Percentiles rank a stretch among this genome's conserved stretches.
These are phyloP conservation scores for Tuber brumale DNA, from an alignment of 495 filamentous ascomycete genomes.

Conservation along the genomic window DNA sequence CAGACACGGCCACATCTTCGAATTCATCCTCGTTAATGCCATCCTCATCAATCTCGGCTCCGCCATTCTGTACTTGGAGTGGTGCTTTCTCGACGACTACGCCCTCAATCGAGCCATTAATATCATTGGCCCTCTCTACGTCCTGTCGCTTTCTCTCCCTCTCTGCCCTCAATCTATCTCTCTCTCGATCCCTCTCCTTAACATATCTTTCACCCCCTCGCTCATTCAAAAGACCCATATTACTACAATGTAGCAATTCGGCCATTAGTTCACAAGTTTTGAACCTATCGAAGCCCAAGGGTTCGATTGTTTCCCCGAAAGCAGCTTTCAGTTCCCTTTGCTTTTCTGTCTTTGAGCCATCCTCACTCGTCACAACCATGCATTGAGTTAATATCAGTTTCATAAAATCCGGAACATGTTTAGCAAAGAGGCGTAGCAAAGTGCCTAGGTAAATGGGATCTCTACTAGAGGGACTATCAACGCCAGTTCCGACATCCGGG, in stretches of 20 bases:
- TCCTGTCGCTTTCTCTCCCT: slow-evolving; percentile 46
- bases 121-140: slow-evolving; percentile 22
- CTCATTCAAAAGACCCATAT: slow-evolving; percentile 96
- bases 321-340: slow-evolving; percentile 68
- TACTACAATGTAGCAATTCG: slow-evolving; percentile 94
- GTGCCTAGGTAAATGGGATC: slow-evolving; percentile 96
- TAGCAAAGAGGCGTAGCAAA: slow-evolving; percentile 82
- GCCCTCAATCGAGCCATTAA: slow-evolving; percentile 33
- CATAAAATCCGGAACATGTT: slow-evolving; percentile 95
- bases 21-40: slow-evolving; percentile 69
- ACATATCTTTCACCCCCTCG: slow-evolving; percentile 84
- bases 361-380: slow-evolving; percentile 55
- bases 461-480: slow-evolving; percentile 71
- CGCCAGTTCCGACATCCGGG: slow-evolving; percentile 71
- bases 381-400: slow-evolving; percentile 60
- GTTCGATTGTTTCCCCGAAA: slow-evolving; percentile 86
- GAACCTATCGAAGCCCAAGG: slow-evolving; percentile 93
- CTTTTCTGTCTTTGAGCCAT: slow-evolving; percentile 54
- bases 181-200: slow-evolving; percentile 68
- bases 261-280: slow-evolving; percentile 99
- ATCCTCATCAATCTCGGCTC: slow-evolving; percentile 48
- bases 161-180: slow-evolving; percentile 67
- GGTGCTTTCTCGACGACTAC: slow-evolving; percentile 47
- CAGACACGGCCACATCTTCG: slow-evolving; percentile 66
- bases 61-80: slow-evolving; percentile 66